Base-by-base conservation (phyloP, 768 basidiomycete species). In the Pluteus cervinus region DNA sequence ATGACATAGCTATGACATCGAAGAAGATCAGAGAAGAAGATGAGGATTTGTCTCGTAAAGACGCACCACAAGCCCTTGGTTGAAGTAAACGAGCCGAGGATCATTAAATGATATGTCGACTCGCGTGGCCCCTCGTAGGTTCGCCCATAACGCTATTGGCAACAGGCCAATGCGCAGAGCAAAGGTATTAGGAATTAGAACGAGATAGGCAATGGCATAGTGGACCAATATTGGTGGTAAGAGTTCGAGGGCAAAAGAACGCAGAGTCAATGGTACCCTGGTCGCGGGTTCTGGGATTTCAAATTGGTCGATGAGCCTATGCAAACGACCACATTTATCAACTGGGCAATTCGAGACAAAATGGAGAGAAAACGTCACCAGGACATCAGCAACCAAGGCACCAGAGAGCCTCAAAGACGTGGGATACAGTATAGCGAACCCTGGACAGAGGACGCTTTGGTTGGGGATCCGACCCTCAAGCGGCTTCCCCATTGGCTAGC, bases 191-290 rank as follows among this genome's bases (percentile, higher is more conserved):
- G 71, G 71, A 10, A 68, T 50, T 25, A 74, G 58, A 5, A 78
- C 72, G 33, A 81, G 63, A 23, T 75, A 51, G 9, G 77, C 77
- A 37, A 72, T 71, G 8, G 48, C 54, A 58, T 73, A 76, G 53
- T 71, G 76, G 40, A 59, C 59, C 16, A 70, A 38, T 1, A 73
- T 15, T 11, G 66, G 53, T 1, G 72, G 73, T 11, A 69, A 17
- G 22, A 76, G 42, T 33, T 63, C 54, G 7, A 59, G 58, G 21
- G 50, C 47, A 46, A 63, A 65, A 18, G 59, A 55, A 32, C 53
- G 24, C 22, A 44, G 18, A 3, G 58, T 61, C 15, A 73, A 35
- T 5, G 71, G 58, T 21, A 53, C 51, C 33, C 68, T 60, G 33
- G 50, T 50, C 15, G 54, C 39, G 20, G 57, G 52, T 20, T 54